These are phyloP conservation scores for Rugonectria rugulosa DNA, from an alignment of 2,329 filamentous ascomycete genomes.

Conservation along the genomic window DNA sequence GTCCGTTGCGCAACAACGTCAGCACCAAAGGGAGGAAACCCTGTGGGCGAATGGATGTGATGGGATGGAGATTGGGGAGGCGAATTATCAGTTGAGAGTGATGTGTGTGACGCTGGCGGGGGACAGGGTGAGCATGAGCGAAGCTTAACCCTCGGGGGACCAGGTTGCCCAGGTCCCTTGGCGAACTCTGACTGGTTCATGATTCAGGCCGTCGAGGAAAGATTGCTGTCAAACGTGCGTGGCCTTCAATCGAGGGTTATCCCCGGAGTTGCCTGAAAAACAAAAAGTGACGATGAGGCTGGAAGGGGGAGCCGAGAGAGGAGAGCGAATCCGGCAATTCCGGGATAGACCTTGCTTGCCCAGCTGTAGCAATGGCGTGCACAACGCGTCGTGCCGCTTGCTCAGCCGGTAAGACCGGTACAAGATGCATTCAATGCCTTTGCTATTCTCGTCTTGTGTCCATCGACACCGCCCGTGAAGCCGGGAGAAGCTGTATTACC, in stretches of 20 bases:
- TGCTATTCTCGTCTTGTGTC: too few relatives aligned
- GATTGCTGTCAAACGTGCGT: too few relatives aligned
- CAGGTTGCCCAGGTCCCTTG: not conserved
- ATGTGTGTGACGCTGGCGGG: not conserved
- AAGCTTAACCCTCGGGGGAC: slow-evolving; percentile 18
- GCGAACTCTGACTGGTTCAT: slow-evolving; percentile 1
- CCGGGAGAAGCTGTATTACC: not conserved
- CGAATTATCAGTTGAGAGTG: not conserved
- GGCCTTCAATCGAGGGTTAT: not conserved
- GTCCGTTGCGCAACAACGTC: slow-evolving; percentile 32
- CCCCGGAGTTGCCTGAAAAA: too few relatives aligned
- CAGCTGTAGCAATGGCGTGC: slow-evolving; percentile 23
- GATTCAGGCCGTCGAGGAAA: not conserved
- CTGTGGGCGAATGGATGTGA: slow-evolving; percentile 3
- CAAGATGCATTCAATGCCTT: too few relatives aligned
- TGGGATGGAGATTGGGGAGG: not conserved
- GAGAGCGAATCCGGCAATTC: slow-evolving; percentile 28
- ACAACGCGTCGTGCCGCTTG: slow-evolving; percentile 24
- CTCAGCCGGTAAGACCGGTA: too few relatives aligned
- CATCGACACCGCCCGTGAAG: too few relatives aligned
- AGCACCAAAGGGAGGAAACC: slow-evolving; percentile 24
- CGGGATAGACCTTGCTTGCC: slow-evolving; percentile 31
- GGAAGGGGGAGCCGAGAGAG: slow-evolving; percentile 18
- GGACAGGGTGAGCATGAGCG: not conserved
- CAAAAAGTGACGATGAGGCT: slow-evolving; percentile 21